These are phyloP conservation scores for Lasiosphaeria miniovina DNA, from an alignment of 495 filamentous ascomycete species.

Conservation along the genomic window DNA sequence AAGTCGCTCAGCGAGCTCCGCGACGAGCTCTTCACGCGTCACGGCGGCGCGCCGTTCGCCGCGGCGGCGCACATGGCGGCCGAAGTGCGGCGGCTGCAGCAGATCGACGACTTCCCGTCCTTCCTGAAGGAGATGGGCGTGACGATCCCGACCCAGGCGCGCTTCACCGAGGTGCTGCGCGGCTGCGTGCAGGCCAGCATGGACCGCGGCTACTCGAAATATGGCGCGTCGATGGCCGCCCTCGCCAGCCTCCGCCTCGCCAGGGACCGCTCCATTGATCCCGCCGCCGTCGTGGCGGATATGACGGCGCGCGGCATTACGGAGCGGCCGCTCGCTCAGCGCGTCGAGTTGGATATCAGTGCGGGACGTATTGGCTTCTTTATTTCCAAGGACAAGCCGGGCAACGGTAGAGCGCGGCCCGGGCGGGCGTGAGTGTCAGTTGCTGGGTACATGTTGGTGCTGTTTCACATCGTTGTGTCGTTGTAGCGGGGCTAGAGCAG, in stretches of 20 bases:
- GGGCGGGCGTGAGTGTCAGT: no score
- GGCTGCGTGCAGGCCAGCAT: constrained; percentile 38
- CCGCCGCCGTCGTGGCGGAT: no score
- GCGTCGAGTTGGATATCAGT: no score
- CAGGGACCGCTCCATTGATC: neutral
- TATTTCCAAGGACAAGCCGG: no score
- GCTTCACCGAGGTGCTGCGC: constrained; percentile 39
- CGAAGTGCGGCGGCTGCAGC: constrained; percentile 43
- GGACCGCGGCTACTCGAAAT: constrained; percentile 39
- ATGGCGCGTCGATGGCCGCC: neutral
- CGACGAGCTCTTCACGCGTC: constrained; percentile 45
- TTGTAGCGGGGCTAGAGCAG: no score
- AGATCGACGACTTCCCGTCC: constrained; percentile 39
- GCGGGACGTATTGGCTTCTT: no score
- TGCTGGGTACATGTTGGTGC: no score
- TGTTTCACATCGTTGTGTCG: no score
- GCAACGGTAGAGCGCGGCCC: no score
- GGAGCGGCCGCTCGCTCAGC: no score
- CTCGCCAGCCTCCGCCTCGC: neutral
- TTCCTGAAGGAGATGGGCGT: constrained; percentile 47
- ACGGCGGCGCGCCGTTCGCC: constrained; percentile 45
- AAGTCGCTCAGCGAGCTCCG: constrained; percentile 33
- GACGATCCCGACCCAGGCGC: constrained; percentile 19
- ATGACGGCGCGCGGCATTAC: no score
- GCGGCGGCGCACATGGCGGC: constrained; percentile 39